Evolutionary conservation across 495 filamentous ascomycete genomes (phyloP).

Genomic region (Xylaria flabelliformis): DNA sequence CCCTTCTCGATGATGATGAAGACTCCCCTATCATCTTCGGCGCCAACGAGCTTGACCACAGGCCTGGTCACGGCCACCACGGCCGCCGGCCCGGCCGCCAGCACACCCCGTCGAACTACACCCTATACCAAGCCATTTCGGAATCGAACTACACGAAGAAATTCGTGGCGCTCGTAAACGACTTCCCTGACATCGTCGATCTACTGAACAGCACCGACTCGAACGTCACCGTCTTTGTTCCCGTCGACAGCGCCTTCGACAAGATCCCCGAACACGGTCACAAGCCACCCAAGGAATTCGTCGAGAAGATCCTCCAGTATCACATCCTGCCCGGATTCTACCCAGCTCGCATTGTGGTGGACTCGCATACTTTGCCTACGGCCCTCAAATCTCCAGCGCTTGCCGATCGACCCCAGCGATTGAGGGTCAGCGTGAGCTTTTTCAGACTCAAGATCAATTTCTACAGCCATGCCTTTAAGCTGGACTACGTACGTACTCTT

Average conservation of each 20-base stretch:
- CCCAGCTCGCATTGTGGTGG: conserved; percentile 61
- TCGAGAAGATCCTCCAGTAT: conserved; percentile 71
- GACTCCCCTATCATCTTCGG: conserved; percentile 12
- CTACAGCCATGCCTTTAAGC: conserved; percentile 66
- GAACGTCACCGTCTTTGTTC: conserved; percentile 83
- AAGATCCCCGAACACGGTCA: conserved; percentile 58
- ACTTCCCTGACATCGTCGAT: conserved; percentile 71
- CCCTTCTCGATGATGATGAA: conserved; percentile 34
- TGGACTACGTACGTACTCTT: conserved; percentile 63
- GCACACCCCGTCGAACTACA: conserved; percentile 58
- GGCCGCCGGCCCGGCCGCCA: conserved; percentile 36
- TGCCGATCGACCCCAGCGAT: conserved; percentile 67
- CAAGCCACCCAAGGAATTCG: conserved; percentile 65
- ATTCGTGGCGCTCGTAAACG: conserved; percentile 73
- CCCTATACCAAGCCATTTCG: conserved; percentile 78
- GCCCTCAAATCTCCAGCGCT: conserved; percentile 61
- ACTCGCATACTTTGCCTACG: conserved; percentile 74
- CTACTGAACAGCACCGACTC: conserved; percentile 70
- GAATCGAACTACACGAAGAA: conserved; percentile 76
- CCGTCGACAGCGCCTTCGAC: conserved; percentile 75
- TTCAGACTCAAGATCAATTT: conserved; percentile 75
- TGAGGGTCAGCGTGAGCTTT: conserved; percentile 63
- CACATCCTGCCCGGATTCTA: conserved; percentile 71
- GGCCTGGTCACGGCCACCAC: conserved; percentile 1
- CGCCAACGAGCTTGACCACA: not conserved